phyloP scores from a whole-genome alignment of 2,329 filamentous ascomycete species.

The Helminthosporium solani region DNA sequence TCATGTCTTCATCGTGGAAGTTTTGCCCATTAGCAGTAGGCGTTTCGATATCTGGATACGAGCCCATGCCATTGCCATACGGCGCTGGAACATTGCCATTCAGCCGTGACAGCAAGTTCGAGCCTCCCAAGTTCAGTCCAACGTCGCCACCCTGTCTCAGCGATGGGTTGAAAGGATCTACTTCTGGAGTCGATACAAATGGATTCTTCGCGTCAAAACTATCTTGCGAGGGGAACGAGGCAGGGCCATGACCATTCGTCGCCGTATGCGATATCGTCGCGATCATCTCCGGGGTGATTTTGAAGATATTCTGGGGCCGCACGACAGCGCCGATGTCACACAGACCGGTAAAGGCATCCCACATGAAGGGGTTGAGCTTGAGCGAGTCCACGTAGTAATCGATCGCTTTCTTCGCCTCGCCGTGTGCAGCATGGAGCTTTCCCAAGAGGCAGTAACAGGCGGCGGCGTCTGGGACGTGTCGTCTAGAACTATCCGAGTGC shows the following conservation, averaged over 20 bases:
- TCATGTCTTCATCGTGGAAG: constrained; percentile 47
- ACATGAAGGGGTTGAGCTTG: constrained; percentile 92
- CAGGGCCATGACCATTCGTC: constrained; percentile 20
- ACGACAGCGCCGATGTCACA: constrained; percentile 81
- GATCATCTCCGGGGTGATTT: constrained; percentile 65
- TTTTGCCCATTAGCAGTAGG: constrained; percentile 47
- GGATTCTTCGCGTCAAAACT: constrained; percentile 27
- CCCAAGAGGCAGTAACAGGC: constrained; percentile 81
- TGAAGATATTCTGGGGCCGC: constrained; percentile 83
- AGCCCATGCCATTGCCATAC: constrained; percentile 18
- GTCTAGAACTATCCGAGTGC: constrained; percentile 73
- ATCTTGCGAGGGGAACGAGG: constrained; percentile 18
- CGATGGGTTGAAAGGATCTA: constrained; percentile 49
- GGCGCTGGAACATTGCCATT: constrained; percentile 44
- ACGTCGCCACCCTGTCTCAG: constrained; percentile 32
- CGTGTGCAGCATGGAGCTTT: constrained; percentile 80
- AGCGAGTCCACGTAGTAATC: constrained; percentile 85
- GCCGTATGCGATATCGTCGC: constrained; percentile 45
- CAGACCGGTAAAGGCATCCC: constrained; percentile 89
- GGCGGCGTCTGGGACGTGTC: constrained; percentile 77
- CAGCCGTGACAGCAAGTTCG: constrained; percentile 44
- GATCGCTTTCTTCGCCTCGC: constrained; percentile 77
- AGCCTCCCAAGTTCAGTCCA: constrained; percentile 39
- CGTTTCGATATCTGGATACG: constrained; percentile 46
- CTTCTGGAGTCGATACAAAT: constrained; percentile 39